Percentiles rank a stretch among this genome's conserved stretches.
Conservation (phyloP, 2,329 filamentous ascomycete genomes). For the Epichloe elymi region DNA sequence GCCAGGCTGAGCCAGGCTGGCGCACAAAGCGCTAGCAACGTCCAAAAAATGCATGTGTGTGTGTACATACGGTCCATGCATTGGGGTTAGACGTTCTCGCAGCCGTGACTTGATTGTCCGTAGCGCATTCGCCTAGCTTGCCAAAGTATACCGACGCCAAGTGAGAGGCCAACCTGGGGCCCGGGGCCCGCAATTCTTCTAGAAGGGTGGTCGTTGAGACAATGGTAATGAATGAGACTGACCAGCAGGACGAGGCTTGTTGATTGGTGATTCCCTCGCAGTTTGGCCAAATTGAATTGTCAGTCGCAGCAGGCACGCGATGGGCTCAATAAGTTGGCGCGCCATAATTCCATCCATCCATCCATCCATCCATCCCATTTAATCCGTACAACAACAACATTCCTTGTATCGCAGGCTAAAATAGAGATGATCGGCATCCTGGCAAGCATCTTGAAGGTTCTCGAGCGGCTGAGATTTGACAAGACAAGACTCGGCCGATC, state of each 20-base stretch:
- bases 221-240: not conserved
- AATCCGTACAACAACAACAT: no score
- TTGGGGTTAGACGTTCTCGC: slow-evolving; percentile 2
- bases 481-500: slow-evolving; percentile 6
- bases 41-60: slow-evolving; percentile 1
- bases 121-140: not conserved
- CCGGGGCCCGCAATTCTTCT: slow-evolving; percentile 16
- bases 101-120: slow-evolving; percentile 6
- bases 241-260: no score
- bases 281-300: no score
- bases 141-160: no score
- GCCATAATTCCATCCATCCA: no score
- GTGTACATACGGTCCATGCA: no score
- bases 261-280: no score
- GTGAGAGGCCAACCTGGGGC: slow-evolving; percentile 7
- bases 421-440: not conserved
- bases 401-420: not conserved
- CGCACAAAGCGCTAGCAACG: not conserved
- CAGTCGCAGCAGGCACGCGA: no score
- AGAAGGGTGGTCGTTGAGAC: slow-evolving; percentile 12
- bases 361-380: no score
- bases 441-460: not conserved
- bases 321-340: no score
- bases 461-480: not conserved
- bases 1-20: not conserved